These are phyloP conservation scores for Mycena indigotica DNA, from an alignment of 768 basidiomycete species.

Conservation along the genomic window DNA sequence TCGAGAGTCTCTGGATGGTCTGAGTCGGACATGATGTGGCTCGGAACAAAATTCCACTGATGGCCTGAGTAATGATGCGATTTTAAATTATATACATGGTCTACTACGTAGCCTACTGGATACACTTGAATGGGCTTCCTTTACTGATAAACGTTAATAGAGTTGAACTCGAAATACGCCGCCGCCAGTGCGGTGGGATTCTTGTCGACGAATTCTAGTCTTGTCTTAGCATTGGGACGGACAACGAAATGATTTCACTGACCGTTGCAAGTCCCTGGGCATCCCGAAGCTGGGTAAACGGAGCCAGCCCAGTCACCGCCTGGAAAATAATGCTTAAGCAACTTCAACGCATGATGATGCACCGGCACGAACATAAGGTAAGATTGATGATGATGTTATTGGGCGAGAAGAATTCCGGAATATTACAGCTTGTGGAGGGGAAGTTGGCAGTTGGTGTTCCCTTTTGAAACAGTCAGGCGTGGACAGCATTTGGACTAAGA, in stretches of 20 bases:
- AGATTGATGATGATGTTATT: slow-evolving; percentile 70
- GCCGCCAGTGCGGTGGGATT: not conserved
- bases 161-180: slow-evolving; percentile 3
- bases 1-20: too few relatives aligned
- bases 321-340: not conserved
- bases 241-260: not conserved
- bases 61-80: not conserved
- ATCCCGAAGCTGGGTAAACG: not conserved
- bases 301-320: not conserved
- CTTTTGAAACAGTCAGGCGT: slow-evolving; percentile 29
- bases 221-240: not conserved
- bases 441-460: slow-evolving; percentile 61
- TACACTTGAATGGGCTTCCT: not conserved
- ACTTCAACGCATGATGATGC: too few relatives aligned
- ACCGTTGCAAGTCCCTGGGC: not conserved
- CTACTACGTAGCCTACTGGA: too few relatives aligned
- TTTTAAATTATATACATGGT: too few relatives aligned
- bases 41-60: too few relatives aligned
- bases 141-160: not conserved
- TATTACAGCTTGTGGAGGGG: slow-evolving; percentile 60
- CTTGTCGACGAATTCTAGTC: not conserved
- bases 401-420: slow-evolving; percentile 53
- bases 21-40: not conserved
- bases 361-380: slow-evolving; percentile 40
- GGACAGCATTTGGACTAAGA: not conserved